phyloP scores from a whole-genome alignment of 768 basidiomycete species.

The Serendipita vermifera region DNA sequence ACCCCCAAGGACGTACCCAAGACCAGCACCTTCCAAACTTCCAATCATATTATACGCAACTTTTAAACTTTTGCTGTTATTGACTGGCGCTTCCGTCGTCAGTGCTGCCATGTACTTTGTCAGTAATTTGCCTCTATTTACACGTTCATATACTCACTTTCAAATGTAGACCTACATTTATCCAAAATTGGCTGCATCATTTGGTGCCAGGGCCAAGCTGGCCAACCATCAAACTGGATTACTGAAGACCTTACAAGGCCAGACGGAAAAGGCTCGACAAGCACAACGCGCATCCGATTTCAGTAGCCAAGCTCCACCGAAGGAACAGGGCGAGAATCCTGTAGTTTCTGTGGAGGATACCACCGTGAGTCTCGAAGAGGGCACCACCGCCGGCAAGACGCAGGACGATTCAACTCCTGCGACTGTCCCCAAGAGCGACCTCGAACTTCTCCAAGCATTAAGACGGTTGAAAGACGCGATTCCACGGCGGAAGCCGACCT shows the following conservation, averaged over 20 bases:
- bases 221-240: not conserved
- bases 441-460: too few species aligned
- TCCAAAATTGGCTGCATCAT: constrained; percentile 3
- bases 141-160: not conserved
- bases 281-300: too few species aligned
- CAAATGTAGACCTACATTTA: constrained; percentile 7
- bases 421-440: too few species aligned
- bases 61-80: not conserved
- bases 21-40: not conserved
- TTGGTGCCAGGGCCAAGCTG: not conserved
- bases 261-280: not conserved
- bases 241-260: not conserved
- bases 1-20: not conserved
- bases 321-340: too few species aligned
- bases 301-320: too few species aligned
- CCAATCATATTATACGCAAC: not conserved
- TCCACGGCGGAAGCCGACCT: not conserved
- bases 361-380: too few species aligned
- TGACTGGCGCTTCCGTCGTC: constrained; percentile 2
- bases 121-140: not conserved
- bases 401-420: too few species aligned
- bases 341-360: too few species aligned
- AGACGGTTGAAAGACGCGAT: not conserved
- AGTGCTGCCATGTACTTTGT: constrained; percentile 8
- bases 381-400: too few species aligned